These are phyloP conservation scores for Pseudoscleropodium purum DNA, from an alignment of 225 moss, liverwort and hornwort genomes.

Conservation along the genomic window DNA sequence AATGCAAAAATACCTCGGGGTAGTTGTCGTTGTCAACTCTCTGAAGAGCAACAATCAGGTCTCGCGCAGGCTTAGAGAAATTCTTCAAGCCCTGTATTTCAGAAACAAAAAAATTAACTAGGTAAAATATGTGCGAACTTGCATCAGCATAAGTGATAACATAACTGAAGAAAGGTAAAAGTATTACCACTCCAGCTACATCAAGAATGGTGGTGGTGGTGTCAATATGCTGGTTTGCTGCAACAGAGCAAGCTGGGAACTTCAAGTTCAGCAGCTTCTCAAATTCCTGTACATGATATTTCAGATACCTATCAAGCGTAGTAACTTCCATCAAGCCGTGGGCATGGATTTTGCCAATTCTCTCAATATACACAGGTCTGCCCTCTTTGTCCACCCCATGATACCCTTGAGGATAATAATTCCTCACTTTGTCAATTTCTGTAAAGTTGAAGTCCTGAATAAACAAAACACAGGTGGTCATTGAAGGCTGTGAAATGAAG, in stretches of 20 bases:
- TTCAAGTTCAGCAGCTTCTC: constrained; percentile 43
- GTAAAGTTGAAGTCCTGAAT: constrained; percentile 47
- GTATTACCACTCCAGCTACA: constrained; percentile 59
- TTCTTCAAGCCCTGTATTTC: constrained; percentile 45
- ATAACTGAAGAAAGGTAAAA: not conserved
- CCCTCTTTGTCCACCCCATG: constrained; percentile 69
- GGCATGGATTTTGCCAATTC: constrained; percentile 55
- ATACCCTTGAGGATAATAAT: constrained; percentile 55
- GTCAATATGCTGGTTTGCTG: constrained; percentile 45
- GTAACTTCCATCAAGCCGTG: constrained; percentile 52
- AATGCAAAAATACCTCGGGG: constrained; percentile 37
- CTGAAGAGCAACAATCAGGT: constrained; percentile 47
- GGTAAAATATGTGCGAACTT: not conserved
- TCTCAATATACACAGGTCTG: constrained; percentile 62
- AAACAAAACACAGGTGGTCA: not conserved
- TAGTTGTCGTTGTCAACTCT: constrained; percentile 59
- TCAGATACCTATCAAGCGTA: constrained; percentile 55
- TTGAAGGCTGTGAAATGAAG: not conserved
- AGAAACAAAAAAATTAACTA: not conserved
- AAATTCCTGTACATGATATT: constrained; percentile 58
- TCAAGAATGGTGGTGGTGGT: constrained; percentile 64
- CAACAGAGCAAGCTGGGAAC: constrained; percentile 57
- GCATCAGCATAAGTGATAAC: not conserved
- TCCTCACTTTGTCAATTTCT: constrained; percentile 55
- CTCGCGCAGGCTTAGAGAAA: constrained; percentile 47